Percentiles rank a stretch among this genome's conserved stretches.
Evolutionary conservation across 2,329 filamentous ascomycete genomes (phyloP).

Genomic region (Diaporthe sp.): DNA sequence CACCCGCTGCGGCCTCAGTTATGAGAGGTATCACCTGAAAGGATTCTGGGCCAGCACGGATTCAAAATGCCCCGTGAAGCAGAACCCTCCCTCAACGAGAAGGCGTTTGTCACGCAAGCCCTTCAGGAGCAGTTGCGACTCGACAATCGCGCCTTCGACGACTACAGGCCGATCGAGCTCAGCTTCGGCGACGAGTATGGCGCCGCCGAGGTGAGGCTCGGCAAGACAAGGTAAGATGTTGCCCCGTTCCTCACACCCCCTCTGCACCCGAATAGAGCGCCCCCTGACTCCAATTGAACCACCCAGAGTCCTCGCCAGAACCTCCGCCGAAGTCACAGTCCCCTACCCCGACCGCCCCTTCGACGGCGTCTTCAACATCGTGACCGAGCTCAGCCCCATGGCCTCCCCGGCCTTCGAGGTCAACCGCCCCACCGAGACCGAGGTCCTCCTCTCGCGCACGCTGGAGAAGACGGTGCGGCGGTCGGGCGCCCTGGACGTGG

Average conservation of each 20-base stretch:
- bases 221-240: slow-evolving; percentile 83
- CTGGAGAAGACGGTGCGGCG: slow-evolving; percentile 95
- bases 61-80: slow-evolving; percentile 87
- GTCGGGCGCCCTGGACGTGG: slow-evolving; percentile 92
- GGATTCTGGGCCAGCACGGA: slow-evolving; percentile 36
- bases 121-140: slow-evolving; percentile 84
- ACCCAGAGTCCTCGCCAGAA: slow-evolving; percentile 81
- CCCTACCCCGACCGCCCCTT: slow-evolving; percentile 92
- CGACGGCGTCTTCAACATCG: slow-evolving; percentile 94
- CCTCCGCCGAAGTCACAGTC: slow-evolving; percentile 89
- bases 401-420: slow-evolving; percentile 91
- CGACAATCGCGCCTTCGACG: slow-evolving; percentile 85
- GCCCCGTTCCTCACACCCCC: not conserved
- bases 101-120: slow-evolving; percentile 86
- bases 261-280: not conserved
- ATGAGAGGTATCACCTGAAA: slow-evolving; percentile 45
- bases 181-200: slow-evolving; percentile 93
- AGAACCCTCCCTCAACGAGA: slow-evolving; percentile 90
- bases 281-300: slow-evolving; percentile 32
- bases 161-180: slow-evolving; percentile 83
- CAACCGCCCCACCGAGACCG: slow-evolving; percentile 84
- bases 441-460: slow-evolving; percentile 87
- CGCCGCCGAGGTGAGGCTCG: slow-evolving; percentile 86
- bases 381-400: slow-evolving; percentile 92
- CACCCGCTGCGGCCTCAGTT: slow-evolving; percentile 26